Evolutionary conservation across 139 green algal species (phyloP), one percentile per base, ranked within the genome.

Genomic region (Chlamydomonas sp.): DNA sequence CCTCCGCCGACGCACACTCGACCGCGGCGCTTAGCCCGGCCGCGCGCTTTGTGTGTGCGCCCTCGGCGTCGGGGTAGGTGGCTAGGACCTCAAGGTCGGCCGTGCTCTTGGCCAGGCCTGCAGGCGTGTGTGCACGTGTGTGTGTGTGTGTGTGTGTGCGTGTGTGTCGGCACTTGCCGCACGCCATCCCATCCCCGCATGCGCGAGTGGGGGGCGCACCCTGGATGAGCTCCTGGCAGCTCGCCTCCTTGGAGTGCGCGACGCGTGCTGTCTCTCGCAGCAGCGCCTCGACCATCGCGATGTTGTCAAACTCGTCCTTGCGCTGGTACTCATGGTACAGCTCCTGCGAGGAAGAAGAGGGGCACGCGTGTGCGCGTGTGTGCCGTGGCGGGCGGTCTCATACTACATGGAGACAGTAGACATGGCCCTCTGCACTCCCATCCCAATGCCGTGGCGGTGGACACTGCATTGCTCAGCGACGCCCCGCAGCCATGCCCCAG

Each of bases 271-370:
- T 20, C 54, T 64, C 54, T 64, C 34, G 30, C 8, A 64, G 54
- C 16, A 64, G 54, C 54, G 26, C 16, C 34, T 64, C 54, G 24
- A 64, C 54, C 24, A 30, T 33, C 16, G 24, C 26, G 22, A 64
- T 36, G 16, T 6, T 33, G 30, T 64, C 54, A 10, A 64, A 10
- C 16, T 64, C 54, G 26, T 64, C 54, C 20, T 26, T 22, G 8
- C 54, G 22, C 34, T 64, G 54, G 54, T 64, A 64, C 16, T 64
- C 54, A 26, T 64, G 54, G 54, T 64, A 64, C 8, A 64, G 54
- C 24, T 50, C 39, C n/a, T n/a, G n/a, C n/a, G n/a, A n/a, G n/a
- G n/a, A n/a, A n/a, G n/a, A n/a, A n/a, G n/a, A n/a, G n/a, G n/a
- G n/a, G n/a, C n/a, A n/a, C n/a, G n/a, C n/a, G n/a, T n/a, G n/a